Evolutionary conservation across 768 basidiomycete species (phyloP).

Genomic region (Mycena galericulata): DNA sequence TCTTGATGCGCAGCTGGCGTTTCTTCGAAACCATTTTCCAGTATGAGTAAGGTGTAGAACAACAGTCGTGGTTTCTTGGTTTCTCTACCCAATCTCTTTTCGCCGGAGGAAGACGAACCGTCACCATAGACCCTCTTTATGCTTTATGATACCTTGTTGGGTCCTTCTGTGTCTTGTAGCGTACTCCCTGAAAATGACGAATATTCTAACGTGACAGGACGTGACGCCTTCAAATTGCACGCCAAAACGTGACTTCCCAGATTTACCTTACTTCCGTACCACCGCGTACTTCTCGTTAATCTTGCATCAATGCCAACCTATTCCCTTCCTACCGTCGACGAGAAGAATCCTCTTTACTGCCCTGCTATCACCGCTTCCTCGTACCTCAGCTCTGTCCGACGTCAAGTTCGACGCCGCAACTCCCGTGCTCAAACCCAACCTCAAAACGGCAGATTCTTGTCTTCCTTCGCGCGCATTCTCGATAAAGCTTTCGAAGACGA

Average conservation of each 20-base stretch:
- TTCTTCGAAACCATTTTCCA: constrained; percentile 33
- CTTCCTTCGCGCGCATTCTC: constrained; percentile 50
- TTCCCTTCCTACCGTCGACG: constrained; percentile 57
- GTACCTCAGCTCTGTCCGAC: constrained; percentile 61
- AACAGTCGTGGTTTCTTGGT: too few species aligned
- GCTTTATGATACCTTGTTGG: too few species aligned
- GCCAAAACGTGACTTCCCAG: neutral
- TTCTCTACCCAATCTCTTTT: too few species aligned
- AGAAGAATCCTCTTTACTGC: constrained; percentile 71
- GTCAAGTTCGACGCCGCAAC: constrained; percentile 37
- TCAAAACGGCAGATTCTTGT: constrained; percentile 38
- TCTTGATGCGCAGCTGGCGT: constrained; percentile 34
- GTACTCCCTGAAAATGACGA: too few species aligned
- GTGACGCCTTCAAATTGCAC: too few species aligned
- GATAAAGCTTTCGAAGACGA: constrained; percentile 43
- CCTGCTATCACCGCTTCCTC: constrained; percentile 59
- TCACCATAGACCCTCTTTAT: too few species aligned
- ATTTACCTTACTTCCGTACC: constrained; percentile 27
- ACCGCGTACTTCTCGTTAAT: constrained; percentile 18
- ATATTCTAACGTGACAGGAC: too few species aligned
- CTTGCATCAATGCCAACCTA: constrained; percentile 2
- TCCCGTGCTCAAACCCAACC: constrained; percentile 19
- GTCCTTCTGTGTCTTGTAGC: too few species aligned
- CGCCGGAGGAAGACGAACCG: too few species aligned
- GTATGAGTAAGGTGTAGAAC: neutral